Conservation (phyloP, 306 rosid species). For the Mimosa bimucronata region DNA sequence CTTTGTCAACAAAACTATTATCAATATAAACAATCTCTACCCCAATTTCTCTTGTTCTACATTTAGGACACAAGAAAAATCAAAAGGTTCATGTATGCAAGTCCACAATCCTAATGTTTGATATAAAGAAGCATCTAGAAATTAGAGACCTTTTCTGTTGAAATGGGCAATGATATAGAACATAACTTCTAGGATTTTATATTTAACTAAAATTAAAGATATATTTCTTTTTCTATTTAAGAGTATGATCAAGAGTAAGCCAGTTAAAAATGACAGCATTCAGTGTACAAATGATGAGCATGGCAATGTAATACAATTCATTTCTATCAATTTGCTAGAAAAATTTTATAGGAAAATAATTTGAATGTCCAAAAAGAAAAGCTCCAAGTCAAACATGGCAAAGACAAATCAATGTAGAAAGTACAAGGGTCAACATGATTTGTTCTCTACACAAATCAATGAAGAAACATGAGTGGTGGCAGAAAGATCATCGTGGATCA, state of each 20-base stretch:
- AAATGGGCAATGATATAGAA: background rate
- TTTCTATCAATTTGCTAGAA: too few species aligned
- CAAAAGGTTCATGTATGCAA: background rate
- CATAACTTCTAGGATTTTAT: constrained; percentile 11
- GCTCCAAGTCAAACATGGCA: too few species aligned
- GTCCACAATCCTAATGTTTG: constrained; percentile 1
- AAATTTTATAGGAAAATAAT: too few species aligned
- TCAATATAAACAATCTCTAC: constrained; percentile 3
- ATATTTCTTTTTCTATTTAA: constrained; percentile 13
- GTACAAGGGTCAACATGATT: too few species aligned
- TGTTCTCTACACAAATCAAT: too few species aligned
- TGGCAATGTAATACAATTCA: too few species aligned
- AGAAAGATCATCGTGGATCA: too few species aligned
- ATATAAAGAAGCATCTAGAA: background rate
- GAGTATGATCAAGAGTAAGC: background rate
- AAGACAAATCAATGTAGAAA: too few species aligned
- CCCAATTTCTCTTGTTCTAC: background rate
- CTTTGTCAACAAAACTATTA: constrained; percentile 19
- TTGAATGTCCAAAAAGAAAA: too few species aligned
- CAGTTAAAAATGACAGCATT: background rate
- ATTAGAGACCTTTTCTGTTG: background rate
- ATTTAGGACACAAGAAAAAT: background rate
- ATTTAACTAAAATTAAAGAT: constrained; percentile 1
- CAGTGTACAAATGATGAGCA: too few species aligned
- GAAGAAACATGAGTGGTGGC: too few species aligned